Evolutionary conservation across 2,329 filamentous ascomycete genomes (phyloP), one percentile per base, ranked within the genome.

Genomic region (Elsinoe australis): DNA sequence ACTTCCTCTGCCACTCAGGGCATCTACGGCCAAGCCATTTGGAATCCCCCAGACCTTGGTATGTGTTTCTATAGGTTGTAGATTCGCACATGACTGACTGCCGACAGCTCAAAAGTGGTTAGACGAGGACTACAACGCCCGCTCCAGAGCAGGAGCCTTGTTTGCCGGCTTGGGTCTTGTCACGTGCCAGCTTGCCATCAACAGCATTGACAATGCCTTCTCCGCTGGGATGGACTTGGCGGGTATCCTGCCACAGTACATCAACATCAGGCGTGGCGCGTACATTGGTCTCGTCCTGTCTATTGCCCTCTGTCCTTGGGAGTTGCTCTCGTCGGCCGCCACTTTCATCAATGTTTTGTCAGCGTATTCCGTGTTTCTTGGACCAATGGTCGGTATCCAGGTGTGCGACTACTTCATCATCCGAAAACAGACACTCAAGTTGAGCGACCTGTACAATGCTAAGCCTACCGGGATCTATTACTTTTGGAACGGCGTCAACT

Each of bases 251-350:
- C 74, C 75, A 0, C 66, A 64, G 32, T 78, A 71, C 52, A 70
- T 80, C 60, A 77, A 76, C 57, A 78, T 79, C 50, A 63, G 74
- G 3, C 69, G 76, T 2, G 77, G 76, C 1, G 67, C 68, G 2
- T 72, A 73, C 51, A 61, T 79, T 32, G 70, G 67, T 3, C 64
- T 69, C 0, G 53, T 73, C 2, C 59, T 75, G 5, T 67, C 64
- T 9, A 68, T 72, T 26, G 64, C 64, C 0, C 64, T 69, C 29
- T 70, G 70, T 51, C 75, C 74, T 0, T 79, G 74, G 75, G 61
- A 76, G 49, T 63, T 77, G 0, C 60, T 77, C 3, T 64, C 66
- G 5, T 66, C 62, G 0, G 70, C 73, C 1, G 59, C 63, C 7
- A 69, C 67, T 0, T 74, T 76, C 59, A 67, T 74, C 51, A 64